Percentiles rank a stretch among this genome's conserved stretches.
Evolutionary conservation across 305 asterid species (phyloP).

Genomic region (Fraxinus greggii): DNA sequence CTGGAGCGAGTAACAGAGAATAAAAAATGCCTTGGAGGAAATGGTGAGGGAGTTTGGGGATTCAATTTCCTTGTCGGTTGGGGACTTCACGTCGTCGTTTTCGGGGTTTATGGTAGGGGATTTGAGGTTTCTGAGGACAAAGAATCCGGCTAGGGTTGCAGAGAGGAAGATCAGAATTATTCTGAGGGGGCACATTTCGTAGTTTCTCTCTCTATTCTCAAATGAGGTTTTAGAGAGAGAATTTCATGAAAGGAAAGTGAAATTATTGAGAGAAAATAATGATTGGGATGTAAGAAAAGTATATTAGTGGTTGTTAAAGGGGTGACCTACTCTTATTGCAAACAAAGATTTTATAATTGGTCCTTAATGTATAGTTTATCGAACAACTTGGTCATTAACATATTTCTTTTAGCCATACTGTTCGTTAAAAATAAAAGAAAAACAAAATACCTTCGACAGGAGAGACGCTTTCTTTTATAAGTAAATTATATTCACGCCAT

Average conservation of each 20-base stretch:
- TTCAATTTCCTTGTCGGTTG: constrained; percentile 7
- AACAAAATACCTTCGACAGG: neutral
- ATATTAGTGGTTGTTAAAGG: neutral
- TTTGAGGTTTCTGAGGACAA: constrained; percentile 44
- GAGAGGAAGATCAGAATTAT: constrained; percentile 47
- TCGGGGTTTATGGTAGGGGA: constrained; percentile 18
- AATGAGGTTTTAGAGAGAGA: neutral
- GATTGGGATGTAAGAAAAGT: neutral
- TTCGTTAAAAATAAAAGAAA: neutral
- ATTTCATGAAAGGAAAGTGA: neutral
- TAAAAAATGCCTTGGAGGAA: constrained; percentile 17
- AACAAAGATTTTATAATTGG: neutral
- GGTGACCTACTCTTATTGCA: neutral
- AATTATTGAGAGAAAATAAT: neutral
- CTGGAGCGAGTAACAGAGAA: neutral
- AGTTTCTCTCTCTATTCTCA: neutral
- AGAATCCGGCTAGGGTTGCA: constrained; percentile 50
- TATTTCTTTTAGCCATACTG: neutral
- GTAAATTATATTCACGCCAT: too few species aligned
- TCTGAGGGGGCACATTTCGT: constrained; percentile 48
- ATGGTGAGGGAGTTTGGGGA: constrained; percentile 2
- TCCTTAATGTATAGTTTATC: neutral
- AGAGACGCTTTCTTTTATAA: too few species aligned
- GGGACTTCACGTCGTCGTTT: constrained; percentile 9
- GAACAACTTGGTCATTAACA: neutral